Evolutionary conservation across 2,329 filamentous ascomycete species (phyloP), one percentile per base, ranked within the genome.

Genomic region (Emergomyces africanus): DNA sequence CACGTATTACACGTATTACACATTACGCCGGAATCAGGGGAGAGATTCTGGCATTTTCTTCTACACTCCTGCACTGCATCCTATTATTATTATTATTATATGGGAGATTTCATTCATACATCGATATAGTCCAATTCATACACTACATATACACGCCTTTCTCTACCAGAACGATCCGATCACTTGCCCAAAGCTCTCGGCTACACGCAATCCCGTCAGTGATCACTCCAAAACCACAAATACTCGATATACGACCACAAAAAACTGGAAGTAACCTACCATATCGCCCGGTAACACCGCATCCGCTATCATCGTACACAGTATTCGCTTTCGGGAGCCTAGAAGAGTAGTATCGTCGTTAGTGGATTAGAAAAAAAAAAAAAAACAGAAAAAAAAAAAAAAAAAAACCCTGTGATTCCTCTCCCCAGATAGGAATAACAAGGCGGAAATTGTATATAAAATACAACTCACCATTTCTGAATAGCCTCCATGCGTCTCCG

Each of bases 401-500:
- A n/a, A n/a, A 15, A 53, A 53, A 53, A 5, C 35, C 25, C 18
- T 9, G 20, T 33, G n/a, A 12, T 33, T 25, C 2, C 25, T 30
- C n/a, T 42, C 15, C 15, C 18, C 41, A 42, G 33, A 53, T 14
- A 14, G 15, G 33, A n/a, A 50, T n/a, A 30, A 30, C 3, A 30
- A 30, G 18, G 37, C 4, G 33, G 44, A 10, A 2, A 15, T 42
- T 50, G 10, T 8, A 28, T 57, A 48, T 44, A 18, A 5, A 5
- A 9, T 9, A 5, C 23, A n/a, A 54, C 66, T 60, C 70, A 76
- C 79, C 79, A 82, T 65, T 76, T 76, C 46, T 74, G 67, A 57
- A 85, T 81, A 64, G 78, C 75, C 66, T 79, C 77, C 63, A 79
- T 74, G 3, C 83, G 76, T 60, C 81, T 82, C 62, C 81, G 78